Conservation (phyloP, 306 rosid genomes). For the Vigna mungo region DNA sequence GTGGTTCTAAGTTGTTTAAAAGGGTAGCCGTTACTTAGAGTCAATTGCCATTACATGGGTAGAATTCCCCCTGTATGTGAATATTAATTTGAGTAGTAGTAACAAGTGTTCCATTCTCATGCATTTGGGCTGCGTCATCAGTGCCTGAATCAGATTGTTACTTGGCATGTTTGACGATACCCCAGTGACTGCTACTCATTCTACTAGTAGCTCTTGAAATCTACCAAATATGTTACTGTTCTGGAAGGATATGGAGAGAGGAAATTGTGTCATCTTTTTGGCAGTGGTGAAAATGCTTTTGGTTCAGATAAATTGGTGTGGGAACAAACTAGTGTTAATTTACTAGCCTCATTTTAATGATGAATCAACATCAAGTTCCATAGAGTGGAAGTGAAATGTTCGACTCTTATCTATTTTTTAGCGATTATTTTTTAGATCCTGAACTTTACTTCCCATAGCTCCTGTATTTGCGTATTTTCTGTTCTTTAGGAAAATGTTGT, state of each 20-base stretch:
- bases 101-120: constrained; percentile 30
- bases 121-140: neutral
- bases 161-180: neutral
- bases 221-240: neutral
- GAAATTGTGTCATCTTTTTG: constrained; percentile 1
- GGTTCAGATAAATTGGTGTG: neutral
- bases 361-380: neutral
- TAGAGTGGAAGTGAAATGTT: neutral
- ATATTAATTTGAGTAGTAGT: constrained; percentile 48
- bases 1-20: constrained; percentile 54
- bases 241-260: constrained; percentile 10
- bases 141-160: constrained; percentile 1
- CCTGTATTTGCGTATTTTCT: neutral
- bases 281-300: neutral
- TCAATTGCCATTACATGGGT: constrained; percentile 37
- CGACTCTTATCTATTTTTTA: neutral
- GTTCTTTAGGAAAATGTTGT: neutral
- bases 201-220: neutral
- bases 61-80: constrained; percentile 49
- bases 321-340: neutral
- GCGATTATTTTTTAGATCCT: neutral
- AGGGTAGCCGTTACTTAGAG: constrained; percentile 55
- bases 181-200: neutral
- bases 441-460: neutral
- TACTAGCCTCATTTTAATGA: neutral